phyloP scores from a whole-genome alignment of 331 rosid species.

The Malus hybrid region DNA sequence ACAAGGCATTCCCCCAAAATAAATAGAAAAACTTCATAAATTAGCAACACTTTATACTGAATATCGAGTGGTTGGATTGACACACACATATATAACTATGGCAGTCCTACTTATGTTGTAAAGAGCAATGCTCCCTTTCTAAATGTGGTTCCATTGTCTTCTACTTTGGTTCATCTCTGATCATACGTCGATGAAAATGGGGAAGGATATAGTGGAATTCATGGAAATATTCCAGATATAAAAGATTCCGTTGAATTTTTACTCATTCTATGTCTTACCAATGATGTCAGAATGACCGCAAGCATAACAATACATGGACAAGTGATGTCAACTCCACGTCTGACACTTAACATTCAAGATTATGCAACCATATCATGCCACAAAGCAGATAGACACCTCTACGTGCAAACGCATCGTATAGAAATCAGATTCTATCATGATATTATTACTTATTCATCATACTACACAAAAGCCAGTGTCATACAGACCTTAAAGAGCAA shows the following conservation, averaged over 20 bases:
- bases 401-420: background rate
- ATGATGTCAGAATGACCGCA: background rate
- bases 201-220: background rate
- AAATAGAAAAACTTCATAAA: background rate
- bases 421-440: background rate
- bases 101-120: too few species aligned
- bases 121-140: too few species aligned
- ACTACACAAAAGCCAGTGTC: background rate
- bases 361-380: background rate
- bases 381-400: background rate
- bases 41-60: background rate
- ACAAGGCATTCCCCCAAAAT: background rate
- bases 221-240: background rate
- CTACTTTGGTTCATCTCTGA: background rate
- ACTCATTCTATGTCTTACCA: background rate
- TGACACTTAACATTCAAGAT: background rate
- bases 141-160: too few species aligned
- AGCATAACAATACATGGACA: background rate
- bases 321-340: background rate
- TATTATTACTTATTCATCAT: background rate
- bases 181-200: background rate
- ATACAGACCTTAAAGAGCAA: background rate
- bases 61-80: background rate
- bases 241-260: background rate
- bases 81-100: too few species aligned